Base-by-base conservation (phyloP, 2,329 filamentous ascomycete genomes). In the Eutypella sp. region DNA sequence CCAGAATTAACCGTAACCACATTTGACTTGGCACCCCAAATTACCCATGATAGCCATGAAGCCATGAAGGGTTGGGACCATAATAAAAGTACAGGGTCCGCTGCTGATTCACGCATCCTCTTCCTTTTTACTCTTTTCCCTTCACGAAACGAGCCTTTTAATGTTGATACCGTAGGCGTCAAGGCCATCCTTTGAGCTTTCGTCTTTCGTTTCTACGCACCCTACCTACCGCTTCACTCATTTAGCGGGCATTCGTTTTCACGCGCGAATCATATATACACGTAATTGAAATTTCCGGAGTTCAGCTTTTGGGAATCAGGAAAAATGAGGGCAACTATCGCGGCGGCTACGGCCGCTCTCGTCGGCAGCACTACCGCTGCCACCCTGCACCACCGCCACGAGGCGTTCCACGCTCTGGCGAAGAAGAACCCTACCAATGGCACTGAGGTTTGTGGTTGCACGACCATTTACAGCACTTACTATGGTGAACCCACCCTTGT, bases 161-260 rank as follows among this genome's bases (percentile, higher is more conserved):
- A 75, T 74, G 70, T 73, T 73, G 67, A 71, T 69, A 69, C 71
- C 69, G 67, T 72, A 72, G 69, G 73, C 69, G 67, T 69, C 70
- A 68, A 67, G 67, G 64, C n/a, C 62, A 61, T 64, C 57, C n/a
- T 58, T 47, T 64, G 67, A 61, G 68, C 71, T 75, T 74, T 76
- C 72, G 68, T 71, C 70, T 63, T 71, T 70, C 72, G 66, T 65
- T 72, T 73, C 67, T 60, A 59, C 65, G 63, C 64, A 60, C 57
- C 62, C 59, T 58, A 64, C 74, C 69, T 62, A 84, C 84, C 84
- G 84, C 84, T 88, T 88, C 85, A 89, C 82, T 89, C 87, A 68
- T 89, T 91, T 73, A 90, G 87, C 87, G 86, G 87, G 80, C 84
- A 82, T 74, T 87, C 83, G 71, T 86, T 85, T 67, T 60, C 54